Base-by-base conservation (phyloP, 495 filamentous ascomycete species). In the Hypomontagnella submonticulosa region DNA sequence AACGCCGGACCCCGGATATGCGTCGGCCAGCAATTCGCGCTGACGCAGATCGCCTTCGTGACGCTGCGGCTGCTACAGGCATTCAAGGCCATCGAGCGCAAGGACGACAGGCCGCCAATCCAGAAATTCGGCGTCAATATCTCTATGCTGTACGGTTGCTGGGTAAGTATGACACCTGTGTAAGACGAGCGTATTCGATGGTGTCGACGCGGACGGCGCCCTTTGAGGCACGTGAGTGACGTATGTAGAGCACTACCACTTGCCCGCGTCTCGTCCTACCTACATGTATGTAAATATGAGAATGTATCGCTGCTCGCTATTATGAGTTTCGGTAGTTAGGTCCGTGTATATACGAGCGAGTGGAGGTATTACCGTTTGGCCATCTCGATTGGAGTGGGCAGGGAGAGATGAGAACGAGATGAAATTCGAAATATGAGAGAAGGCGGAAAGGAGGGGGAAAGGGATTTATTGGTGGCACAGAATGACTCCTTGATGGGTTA, bases 1-100 rank as follows among this genome's bases (percentile, higher is more conserved):
- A 84, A 83, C 48, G 86, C 87, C 0, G 87, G 88, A 0, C 87
- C 88, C 0, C 77, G 88, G n/a, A 86, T 88, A 40, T 89, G 80
- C 78, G 77, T 76, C 19, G 83, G 82, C 12, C 81, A 85, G 70
- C 81, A 83, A 57, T 87, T 88, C 63, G 86, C 85, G 0, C 72
- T 88, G 27, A 87, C 82, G 1, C 83, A 89, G 72, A 79, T 84
- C n/a, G 73, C 73, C 1, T 85, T 83, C 52, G 84, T 86, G 0
- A 69, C 88, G 23, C 83, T 87, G 32, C 75, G 84, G 30, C 78
- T 92, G 36, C 70, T 90, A 58, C 87, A 87, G 73, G 76, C 71
- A 8, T 90, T 89, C 73, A 75, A 81, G 61, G 57, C 65, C n/a
- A 80, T 91, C 64, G 75, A 86, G 59, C 52, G 71, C 23, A 63